phyloP scores from a whole-genome alignment of 2,329 filamentous ascomycete genomes.

The Nigrospora sphaerica region DNA sequence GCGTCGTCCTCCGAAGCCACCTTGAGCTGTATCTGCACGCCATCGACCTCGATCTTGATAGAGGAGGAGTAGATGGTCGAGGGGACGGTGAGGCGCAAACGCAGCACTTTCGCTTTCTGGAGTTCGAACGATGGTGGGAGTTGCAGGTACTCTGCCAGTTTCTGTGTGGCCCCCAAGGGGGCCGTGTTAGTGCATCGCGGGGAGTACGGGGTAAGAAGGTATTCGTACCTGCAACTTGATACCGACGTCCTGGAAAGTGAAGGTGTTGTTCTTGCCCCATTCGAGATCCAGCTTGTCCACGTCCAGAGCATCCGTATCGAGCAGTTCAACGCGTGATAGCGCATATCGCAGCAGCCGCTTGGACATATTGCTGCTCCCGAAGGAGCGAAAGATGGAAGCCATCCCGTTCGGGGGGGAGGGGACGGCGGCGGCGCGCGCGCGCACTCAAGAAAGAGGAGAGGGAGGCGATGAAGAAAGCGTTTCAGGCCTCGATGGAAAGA shows the following conservation, averaged over 20 bases:
- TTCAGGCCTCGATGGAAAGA: too few species aligned
- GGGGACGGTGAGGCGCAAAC: constrained; percentile 75
- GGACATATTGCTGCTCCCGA: constrained; percentile 67
- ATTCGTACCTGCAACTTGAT: constrained; percentile 64
- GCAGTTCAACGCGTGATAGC: constrained; percentile 72
- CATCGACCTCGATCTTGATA: constrained; percentile 75
- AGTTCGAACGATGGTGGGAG: constrained; percentile 68
- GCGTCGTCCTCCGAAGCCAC: constrained; percentile 34
- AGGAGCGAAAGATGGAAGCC: constrained; percentile 64
- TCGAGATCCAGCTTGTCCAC: constrained; percentile 80
- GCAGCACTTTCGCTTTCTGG: constrained; percentile 64
- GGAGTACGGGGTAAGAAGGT: not conserved
- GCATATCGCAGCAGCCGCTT: constrained; percentile 85
- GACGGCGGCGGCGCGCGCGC: too few species aligned
- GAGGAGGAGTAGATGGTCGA: constrained; percentile 82
- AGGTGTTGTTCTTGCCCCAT: constrained; percentile 71
- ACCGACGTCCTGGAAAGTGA: constrained; percentile 83
- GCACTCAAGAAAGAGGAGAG: too few species aligned
- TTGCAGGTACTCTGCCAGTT: constrained; percentile 67
- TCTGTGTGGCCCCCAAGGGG: constrained; percentile 46
- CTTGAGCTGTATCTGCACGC: constrained; percentile 64
- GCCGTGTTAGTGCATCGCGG: not conserved
- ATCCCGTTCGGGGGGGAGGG: constrained; percentile 33
- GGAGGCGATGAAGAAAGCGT: too few species aligned
- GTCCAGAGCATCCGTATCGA: constrained; percentile 82